Evolutionary conservation across 371 early-diverging fungal genomes (phyloP).

Genomic region (Mitosporidium daphniae): DNA sequence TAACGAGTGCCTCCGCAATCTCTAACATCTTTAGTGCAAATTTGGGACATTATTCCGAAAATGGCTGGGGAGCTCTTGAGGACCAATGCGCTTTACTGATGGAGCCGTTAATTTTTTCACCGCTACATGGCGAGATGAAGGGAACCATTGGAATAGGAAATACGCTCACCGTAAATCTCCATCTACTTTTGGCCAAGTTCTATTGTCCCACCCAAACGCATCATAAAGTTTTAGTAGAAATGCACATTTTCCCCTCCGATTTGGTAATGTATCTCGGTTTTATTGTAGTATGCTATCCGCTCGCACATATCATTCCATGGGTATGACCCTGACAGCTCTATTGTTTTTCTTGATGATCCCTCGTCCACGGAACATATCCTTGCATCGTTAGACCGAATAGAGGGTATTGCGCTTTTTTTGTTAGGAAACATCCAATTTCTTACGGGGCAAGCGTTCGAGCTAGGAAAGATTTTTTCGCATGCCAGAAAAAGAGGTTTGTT

Average conservation of each 20-base stretch:
- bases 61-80: no score
- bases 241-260: constrained; percentile 70
- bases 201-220: constrained; percentile 33
- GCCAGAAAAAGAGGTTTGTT: no score
- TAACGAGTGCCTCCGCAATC: no score
- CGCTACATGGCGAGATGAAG: no score
- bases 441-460: constrained; percentile 65
- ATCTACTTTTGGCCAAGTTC: constrained; percentile 49
- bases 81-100: no score
- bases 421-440: constrained; percentile 74
- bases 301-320: constrained; percentile 48
- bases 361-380: constrained; percentile 42
- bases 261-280: constrained; percentile 4
- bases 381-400: constrained; percentile 22
- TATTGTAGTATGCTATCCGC: constrained; percentile 29
- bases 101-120: no score
- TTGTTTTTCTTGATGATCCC: constrained; percentile 26
- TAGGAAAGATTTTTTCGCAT: constrained; percentile 42
- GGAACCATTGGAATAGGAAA: constrained; percentile 64
- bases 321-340: constrained; percentile 18
- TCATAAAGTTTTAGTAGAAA: constrained; percentile 54
- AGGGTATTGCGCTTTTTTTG: constrained; percentile 37
- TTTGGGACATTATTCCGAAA: no score
- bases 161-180: constrained; percentile 54
- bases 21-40: no score